Evolutionary conservation across 2,329 filamentous ascomycete species (phyloP), one percentile per base, ranked within the genome.

Genomic region (Aspergillus ochraceus): DNA sequence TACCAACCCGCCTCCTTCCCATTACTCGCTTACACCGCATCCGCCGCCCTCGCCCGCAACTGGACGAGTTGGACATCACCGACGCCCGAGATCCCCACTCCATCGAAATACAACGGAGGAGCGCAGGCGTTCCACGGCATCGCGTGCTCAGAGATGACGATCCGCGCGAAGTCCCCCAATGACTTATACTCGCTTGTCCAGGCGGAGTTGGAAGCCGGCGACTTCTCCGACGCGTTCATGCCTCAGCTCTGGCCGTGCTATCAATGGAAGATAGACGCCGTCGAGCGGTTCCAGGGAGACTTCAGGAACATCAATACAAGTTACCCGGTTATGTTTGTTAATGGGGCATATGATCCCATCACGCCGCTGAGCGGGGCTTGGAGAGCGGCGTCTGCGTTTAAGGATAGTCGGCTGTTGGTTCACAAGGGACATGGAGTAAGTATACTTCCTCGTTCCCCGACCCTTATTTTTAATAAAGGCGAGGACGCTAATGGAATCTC

Each of bases 281-380:
- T 39, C 1, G 55, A 57, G 49, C 49, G 19, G 11, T 57, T 45
- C 22, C 17, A 47, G n/a, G 49, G 49, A n/a, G 29, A 20, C 4
- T 57, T 45, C 36, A 30, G 29, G 36, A 52, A 52, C n/a, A 57
- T 52, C 39, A 57, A 52, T 22, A 57, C 55, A 2, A 57, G 55
- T 26, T 57, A 45, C n/a, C 55, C 55, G 8, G 30, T 53, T 19
- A 12, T 57, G 49, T 47, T 57, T 22, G 50, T 47, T 3, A 57
- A 57, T 14, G 39, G 55, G 8, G 20, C 36, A n/a, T 26, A 53
- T 30, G 55, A 57, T n/a, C 55, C 55, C 4, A 26, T 57, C 20
- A 57, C 55, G 17, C 55, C 55, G n/a, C 4, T 57, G 36, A 36
- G 32, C 47, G 29, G 22, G 22, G 55, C 55, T 1, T 57, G n/a